These are phyloP conservation scores for Globisporangium irregulare DNA, from an alignment of 352 stramenopile genomes.

Conservation along the genomic window DNA sequence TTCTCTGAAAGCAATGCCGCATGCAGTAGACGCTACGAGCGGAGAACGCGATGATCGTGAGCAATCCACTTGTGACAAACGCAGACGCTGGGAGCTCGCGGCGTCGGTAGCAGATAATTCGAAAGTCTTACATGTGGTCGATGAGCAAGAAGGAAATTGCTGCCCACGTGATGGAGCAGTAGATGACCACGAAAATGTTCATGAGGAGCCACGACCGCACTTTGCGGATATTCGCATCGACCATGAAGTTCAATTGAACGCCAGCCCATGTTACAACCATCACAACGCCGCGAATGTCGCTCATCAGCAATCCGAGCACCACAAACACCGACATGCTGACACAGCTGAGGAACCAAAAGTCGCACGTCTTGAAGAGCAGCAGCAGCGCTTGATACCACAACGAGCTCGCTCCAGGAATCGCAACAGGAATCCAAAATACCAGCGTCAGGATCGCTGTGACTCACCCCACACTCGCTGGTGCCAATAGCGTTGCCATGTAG, in stretches of 20 bases:
- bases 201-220: slow-evolving; percentile 9
- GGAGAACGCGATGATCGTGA: slow-evolving; percentile 2
- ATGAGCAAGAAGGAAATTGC: background rate
- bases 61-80: background rate
- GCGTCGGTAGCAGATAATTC: background rate
- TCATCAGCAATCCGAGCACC: background rate
- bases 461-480: background rate
- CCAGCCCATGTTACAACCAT: slow-evolving; percentile 4
- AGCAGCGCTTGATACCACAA: background rate
- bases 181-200: background rate
- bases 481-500: background rate
- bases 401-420: background rate
- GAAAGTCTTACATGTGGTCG: background rate
- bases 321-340: slow-evolving; percentile 1
- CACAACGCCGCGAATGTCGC: slow-evolving; percentile 5
- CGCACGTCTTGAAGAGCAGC: background rate
- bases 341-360: slow-evolving; percentile 12
- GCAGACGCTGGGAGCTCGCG: background rate
- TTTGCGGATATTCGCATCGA: slow-evolving; percentile 6
- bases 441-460: background rate
- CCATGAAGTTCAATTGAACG: slow-evolving; percentile 5
- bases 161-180: background rate
- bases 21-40: slow-evolving; percentile 7
- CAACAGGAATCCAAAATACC: slow-evolving; percentile 1
- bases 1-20: background rate